phyloP scores from a whole-genome alignment of 2,329 filamentous ascomycete genomes.

The Monosporascus sp. region DNA sequence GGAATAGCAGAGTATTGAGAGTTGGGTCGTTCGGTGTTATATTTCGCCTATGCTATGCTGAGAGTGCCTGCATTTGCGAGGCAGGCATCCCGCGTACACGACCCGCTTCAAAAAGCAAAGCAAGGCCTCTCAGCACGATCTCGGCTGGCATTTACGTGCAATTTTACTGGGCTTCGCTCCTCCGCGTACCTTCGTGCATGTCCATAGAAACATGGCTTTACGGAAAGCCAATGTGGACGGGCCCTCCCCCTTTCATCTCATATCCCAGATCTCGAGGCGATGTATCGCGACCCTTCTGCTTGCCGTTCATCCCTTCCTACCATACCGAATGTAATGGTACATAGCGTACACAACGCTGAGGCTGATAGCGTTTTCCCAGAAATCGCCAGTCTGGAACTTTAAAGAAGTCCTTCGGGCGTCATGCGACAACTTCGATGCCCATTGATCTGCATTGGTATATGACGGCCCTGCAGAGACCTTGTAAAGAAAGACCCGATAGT shows the following conservation, averaged over 20 bases:
- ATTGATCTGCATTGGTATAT: conserved; percentile 73
- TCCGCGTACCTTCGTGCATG: background rate
- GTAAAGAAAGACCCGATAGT: conserved; percentile 64
- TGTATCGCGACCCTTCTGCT: background rate
- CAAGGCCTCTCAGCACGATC: too few species aligned
- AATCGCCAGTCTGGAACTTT: background rate
- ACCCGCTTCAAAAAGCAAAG: background rate
- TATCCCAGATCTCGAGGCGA: background rate
- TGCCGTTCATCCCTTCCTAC: background rate
- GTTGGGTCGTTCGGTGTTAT: too few species aligned
- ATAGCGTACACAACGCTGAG: background rate
- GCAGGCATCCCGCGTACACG: background rate
- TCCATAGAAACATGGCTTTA: background rate
- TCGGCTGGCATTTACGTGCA: background rate
- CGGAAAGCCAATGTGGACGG: background rate
- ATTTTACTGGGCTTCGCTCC: background rate
- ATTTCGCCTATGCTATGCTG: too few species aligned
- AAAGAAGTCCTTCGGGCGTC: conserved; percentile 4
- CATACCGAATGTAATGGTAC: background rate
- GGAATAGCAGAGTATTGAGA: too few species aligned
- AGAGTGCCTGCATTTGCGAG: too few species aligned
- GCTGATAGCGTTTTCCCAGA: background rate
- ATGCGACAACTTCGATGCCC: conserved; percentile 67
- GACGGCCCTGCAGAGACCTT: conserved; percentile 68
- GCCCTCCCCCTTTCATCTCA: background rate